Evolutionary conservation across 768 basidiomycete species (phyloP).

Genomic region (Amanita jacksonii): DNA sequence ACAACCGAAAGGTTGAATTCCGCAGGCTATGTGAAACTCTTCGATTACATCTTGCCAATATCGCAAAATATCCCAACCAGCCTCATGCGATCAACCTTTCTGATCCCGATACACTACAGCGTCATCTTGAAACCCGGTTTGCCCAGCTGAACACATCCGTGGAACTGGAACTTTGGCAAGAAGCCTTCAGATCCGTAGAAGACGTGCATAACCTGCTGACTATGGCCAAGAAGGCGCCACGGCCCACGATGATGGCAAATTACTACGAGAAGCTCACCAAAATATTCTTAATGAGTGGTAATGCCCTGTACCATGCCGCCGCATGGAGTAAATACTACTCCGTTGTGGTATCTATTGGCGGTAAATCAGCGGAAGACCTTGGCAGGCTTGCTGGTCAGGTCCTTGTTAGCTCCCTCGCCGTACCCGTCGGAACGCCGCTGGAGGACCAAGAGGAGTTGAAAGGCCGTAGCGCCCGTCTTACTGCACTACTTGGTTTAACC

Average conservation of each 20-base stretch:
- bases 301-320: slow-evolving; percentile 92
- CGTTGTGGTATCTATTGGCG: slow-evolving; percentile 61
- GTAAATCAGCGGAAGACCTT: slow-evolving; percentile 69
- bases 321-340: slow-evolving; percentile 87
- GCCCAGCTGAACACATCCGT: slow-evolving; percentile 94
- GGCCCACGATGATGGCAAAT: slow-evolving; percentile 95
- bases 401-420: slow-evolving; percentile 85
- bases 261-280: slow-evolving; percentile 98
- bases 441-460: slow-evolving; percentile 38
- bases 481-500: slow-evolving; percentile 74
- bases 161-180: slow-evolving; percentile 98
- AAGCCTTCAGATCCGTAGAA: slow-evolving; percentile 96
- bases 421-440: slow-evolving; percentile 64
- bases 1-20: slow-evolving; percentile 95
- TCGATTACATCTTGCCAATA: slow-evolving; percentile 87
- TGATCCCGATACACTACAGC: slow-evolving; percentile 89
- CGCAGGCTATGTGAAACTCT: slow-evolving; percentile 94
- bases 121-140: slow-evolving; percentile 94
- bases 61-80: slow-evolving; percentile 92
- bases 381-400: slow-evolving; percentile 83
- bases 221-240: slow-evolving; percentile 87
- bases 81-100: slow-evolving; percentile 91
- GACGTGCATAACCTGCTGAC: slow-evolving; percentile 94
- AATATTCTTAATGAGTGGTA: slow-evolving; percentile 93
- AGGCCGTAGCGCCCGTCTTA: slow-evolving; percentile 68